phyloP scores from a whole-genome alignment of 2,329 filamentous ascomycete species.

The Ophiostoma australiae region DNA sequence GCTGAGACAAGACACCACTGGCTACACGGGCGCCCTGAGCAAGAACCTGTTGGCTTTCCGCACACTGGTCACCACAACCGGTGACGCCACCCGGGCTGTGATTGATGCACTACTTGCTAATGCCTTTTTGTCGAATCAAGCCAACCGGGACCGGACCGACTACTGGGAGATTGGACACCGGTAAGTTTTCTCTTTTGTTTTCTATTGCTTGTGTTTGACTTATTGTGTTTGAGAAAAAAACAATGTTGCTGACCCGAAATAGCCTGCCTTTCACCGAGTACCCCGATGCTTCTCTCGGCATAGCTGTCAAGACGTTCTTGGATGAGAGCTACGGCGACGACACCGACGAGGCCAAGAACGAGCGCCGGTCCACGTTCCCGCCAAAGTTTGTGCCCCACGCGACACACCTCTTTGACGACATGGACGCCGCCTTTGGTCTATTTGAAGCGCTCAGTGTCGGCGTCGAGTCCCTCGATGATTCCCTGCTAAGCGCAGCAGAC shows the following conservation, averaged over 20 bases:
- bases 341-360: constrained; percentile 40
- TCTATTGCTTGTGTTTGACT: constrained; percentile 40
- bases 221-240: neutral
- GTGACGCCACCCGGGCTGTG: constrained; percentile 73
- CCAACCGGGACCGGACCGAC: constrained; percentile 63
- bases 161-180: constrained; percentile 64
- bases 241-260: neutral
- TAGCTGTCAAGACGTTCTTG: constrained; percentile 73
- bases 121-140: constrained; percentile 76
- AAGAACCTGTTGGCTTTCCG: constrained; percentile 83
- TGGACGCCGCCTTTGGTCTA: constrained; percentile 54
- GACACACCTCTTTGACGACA: constrained; percentile 54
- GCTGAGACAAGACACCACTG: constrained; percentile 75
- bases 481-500: constrained; percentile 45
- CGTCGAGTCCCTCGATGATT: constrained; percentile 49
- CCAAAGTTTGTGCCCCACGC: constrained; percentile 54
- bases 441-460: constrained; percentile 55
- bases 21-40: constrained; percentile 91
- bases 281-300: constrained; percentile 69
- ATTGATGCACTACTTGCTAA: constrained; percentile 76
- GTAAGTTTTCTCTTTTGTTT: constrained; percentile 32
- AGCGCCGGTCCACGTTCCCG: constrained; percentile 49
- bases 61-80: constrained; percentile 73
- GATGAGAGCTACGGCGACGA: constrained; percentile 55
- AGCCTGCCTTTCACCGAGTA: constrained; percentile 36